Base-by-base conservation (phyloP, 2,329 filamentous ascomycete genomes). In the Cryphonectria japonica region DNA sequence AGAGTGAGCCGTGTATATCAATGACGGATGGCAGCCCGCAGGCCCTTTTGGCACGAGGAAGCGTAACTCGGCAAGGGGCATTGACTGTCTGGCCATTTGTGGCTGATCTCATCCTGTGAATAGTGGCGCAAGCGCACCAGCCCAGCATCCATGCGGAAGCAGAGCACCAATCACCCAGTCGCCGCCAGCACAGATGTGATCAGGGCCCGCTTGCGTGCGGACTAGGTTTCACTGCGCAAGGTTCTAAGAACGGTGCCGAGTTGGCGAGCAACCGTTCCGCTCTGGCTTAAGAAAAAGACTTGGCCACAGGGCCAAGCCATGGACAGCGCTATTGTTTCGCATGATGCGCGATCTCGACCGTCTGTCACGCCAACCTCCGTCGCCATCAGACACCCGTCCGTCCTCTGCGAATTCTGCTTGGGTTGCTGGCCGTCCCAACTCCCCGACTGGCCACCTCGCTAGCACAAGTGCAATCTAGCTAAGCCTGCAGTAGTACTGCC, bases 311-410 rank as follows among this genome's bases (percentile, higher is more conserved):
- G n/a, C 22, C 50, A 67, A 57, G 34, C 26, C 34, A 61, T 19
- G 26, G 50, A 59, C n/a, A 26, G 65, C 52, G 52, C 65, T 57
- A 41, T 67, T 67, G 65, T 67, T 67, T 67, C 65, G 50, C 52
- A 41, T 67, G 50, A 54, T 67, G 52, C 29, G 29, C 43, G 26
- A 37, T 8, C 65, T 59, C 52, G 52, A 32, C 34, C 41, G 41
- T n/a, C 14, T 22, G 59, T 61, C 59, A 61, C 32, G 34, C 34
- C 59, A 39, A 13, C 32, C 16, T 59, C 19, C 32, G 6, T 39
- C 8, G 32, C 59, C 34, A 61, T 61, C 19, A 11, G 32, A 61
- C 59, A 32, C 6, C 46, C 46, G 46, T 9, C 46, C 6, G 46
- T 9, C 16, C 32, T n/a, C n/a, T 22, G 7, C 59, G 34, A 5